Conservation (phyloP, 208 protist genomes). For the Vickermania ingenoplastis region DNA sequence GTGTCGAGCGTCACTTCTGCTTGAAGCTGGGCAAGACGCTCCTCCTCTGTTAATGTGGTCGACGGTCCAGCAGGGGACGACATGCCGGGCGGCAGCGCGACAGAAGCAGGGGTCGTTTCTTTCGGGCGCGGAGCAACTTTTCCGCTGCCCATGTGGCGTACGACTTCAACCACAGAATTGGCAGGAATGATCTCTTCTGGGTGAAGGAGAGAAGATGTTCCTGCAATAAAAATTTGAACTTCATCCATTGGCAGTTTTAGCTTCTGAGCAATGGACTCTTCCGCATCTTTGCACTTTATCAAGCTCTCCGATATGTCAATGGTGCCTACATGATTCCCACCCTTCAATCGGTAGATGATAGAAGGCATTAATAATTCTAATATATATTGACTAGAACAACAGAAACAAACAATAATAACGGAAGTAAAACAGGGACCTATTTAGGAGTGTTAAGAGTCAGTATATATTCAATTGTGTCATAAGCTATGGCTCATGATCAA, state of each 20-base stretch:
- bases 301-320: conserved; percentile 63
- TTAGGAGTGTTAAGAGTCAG: too few species aligned
- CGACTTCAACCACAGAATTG: conserved; percentile 73
- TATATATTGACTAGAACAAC: not conserved
- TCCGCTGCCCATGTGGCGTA: conserved; percentile 29
- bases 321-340: conserved; percentile 68
- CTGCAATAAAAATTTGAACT: conserved; percentile 64
- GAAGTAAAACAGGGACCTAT: not conserved
- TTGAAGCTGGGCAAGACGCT: conserved; percentile 69
- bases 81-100: conserved; percentile 1
- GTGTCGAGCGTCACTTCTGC: conserved; percentile 62
- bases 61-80: not conserved
- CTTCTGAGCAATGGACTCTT: conserved; percentile 62
- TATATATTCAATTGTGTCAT: not conserved
- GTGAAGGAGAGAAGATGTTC: conserved; percentile 57
- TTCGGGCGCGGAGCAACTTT: not conserved
- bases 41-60: conserved; percentile 57
- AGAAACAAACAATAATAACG: not conserved
- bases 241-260: conserved; percentile 59
- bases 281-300: conserved; percentile 52
- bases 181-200: conserved; percentile 67
- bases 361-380: not conserved
- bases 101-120: not conserved
- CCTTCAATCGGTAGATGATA: conserved; percentile 24
- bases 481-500: not conserved